Base-by-base conservation (phyloP, 2,329 filamentous ascomycete genomes). In the Penicillium frequentans region DNA sequence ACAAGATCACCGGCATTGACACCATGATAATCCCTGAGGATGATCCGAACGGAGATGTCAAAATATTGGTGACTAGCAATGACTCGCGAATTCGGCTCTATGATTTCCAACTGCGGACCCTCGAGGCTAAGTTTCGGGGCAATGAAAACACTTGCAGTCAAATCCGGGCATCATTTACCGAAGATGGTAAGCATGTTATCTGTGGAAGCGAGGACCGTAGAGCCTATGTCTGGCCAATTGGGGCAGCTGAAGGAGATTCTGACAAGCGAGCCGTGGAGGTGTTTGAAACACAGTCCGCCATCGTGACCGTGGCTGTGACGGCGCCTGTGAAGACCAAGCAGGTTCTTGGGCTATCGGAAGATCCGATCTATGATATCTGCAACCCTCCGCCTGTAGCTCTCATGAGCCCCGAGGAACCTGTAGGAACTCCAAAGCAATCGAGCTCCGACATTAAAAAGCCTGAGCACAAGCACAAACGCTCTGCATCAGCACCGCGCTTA, bases 1-100 rank as follows among this genome's bases (percentile, higher is more conserved):
- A 92, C 78, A 99, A 99, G 72, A 96, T 99, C 65, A 98, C 95
- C 0, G 93, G 92, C 7, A 96, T 99, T 52, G 87, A 93, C 68
- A 89, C 91, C 0, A 86, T 88, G 62, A 75, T 78, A 16, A 79
- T 86, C 49, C 86, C 86, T 5, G 79, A 81, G 2, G 77, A 81
- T 23, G 78, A 83, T 50, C 77, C 79, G 2, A 83, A 83, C 35
- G 85, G 85, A 1, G 89, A 93, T 52, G 83, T 91, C 50, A 96
- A 96, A 68, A 79, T 99, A 3, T 79, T 99, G 7, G 87, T 99
- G 56, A 96, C 91, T 1, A 97, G 93, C 64, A 99, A 98, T 67
- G 95, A 99, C 71, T 97, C 93, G 1, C 86, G 95, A 23, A 85
- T 98, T 16, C 87, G 95, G 35, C 82, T 98, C 33, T 99, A 98